Conservation (phyloP, 2,329 filamentous ascomycete species). For the Nemania sp. region DNA sequence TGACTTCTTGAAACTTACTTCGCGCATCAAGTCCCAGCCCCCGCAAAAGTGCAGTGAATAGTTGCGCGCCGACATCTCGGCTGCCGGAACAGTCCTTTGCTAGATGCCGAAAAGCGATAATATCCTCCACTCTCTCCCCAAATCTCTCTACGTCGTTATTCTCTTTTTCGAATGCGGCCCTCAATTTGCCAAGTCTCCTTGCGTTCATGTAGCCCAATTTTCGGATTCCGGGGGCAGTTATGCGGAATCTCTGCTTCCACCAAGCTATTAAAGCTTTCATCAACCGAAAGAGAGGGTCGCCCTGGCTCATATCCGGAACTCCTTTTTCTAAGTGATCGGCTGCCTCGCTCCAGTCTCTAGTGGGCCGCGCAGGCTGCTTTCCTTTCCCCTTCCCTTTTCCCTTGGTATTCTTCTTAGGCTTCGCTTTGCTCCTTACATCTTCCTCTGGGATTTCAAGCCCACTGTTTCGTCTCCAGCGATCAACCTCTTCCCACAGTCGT, state of each 20-base stretch:
- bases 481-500: constrained; percentile 70
- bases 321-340: constrained; percentile 72
- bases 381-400: constrained; percentile 39
- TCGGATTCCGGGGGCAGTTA: constrained; percentile 78
- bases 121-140: constrained; percentile 72
- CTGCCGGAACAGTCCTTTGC: constrained; percentile 78
- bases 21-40: constrained; percentile 81
- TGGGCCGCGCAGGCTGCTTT: constrained; percentile 42
- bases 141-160: constrained; percentile 65
- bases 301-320: constrained; percentile 75
- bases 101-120: constrained; percentile 68
- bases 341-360: constrained; percentile 71
- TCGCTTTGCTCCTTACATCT: constrained; percentile 37
- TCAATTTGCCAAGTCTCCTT: constrained; percentile 72
- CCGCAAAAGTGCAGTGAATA: constrained; percentile 84
- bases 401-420: constrained; percentile 46
- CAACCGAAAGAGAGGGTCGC: constrained; percentile 78
- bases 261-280: constrained; percentile 77
- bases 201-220: constrained; percentile 87
- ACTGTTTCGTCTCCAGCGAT: constrained; percentile 71
- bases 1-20: constrained; percentile 31
- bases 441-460: constrained; percentile 57
- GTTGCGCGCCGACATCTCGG: constrained; percentile 82
- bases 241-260: constrained; percentile 83
- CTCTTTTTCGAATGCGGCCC: constrained; percentile 68